A percentile compares a stretch with the other conserved stretches of the same genome.
Conservation (phyloP, 805 yeast species). For the Helenozyma rhizophorensis region DNA sequence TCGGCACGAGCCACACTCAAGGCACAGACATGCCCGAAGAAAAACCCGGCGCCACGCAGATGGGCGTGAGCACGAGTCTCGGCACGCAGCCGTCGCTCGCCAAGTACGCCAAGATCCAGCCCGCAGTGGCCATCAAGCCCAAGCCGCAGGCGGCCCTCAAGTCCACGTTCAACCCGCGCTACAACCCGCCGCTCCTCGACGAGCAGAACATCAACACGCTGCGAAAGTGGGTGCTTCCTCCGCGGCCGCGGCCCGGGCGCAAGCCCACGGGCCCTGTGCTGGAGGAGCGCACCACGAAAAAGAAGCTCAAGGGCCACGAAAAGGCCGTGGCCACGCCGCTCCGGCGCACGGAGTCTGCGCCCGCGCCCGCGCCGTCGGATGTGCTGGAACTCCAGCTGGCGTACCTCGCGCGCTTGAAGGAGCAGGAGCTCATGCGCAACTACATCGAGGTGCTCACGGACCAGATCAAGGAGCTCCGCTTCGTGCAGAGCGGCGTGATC, state of each 20-base stretch:
- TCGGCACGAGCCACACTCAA: no score
- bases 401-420: slow-evolving; percentile 36
- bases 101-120: slow-evolving; percentile 35
- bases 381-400: slow-evolving; percentile 24
- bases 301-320: slow-evolving; percentile 6
- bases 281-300: slow-evolving; percentile 2
- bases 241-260: slow-evolving; percentile 73
- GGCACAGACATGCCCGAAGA: no score
- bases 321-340: background rate
- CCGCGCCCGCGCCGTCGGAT: slow-evolving; percentile 8
- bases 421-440: slow-evolving; percentile 38
- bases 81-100: slow-evolving; percentile 4
- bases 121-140: slow-evolving; percentile 38
- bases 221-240: slow-evolving; percentile 80
- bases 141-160: slow-evolving; percentile 27
- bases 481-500: slow-evolving; percentile 42
- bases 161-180: slow-evolving; percentile 19
- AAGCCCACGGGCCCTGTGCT: slow-evolving; percentile 32
- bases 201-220: slow-evolving; percentile 48
- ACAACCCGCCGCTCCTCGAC: slow-evolving; percentile 10
- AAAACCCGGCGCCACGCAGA: no score
- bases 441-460: slow-evolving; percentile 39
- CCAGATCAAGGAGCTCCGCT: slow-evolving; percentile 39
- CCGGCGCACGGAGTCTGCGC: background rate
- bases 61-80: background rate